Evolutionary conservation across 2,329 filamentous ascomycete species (phyloP), one percentile per base, ranked within the genome.

Genomic region (Paracamarosporium sp.): DNA sequence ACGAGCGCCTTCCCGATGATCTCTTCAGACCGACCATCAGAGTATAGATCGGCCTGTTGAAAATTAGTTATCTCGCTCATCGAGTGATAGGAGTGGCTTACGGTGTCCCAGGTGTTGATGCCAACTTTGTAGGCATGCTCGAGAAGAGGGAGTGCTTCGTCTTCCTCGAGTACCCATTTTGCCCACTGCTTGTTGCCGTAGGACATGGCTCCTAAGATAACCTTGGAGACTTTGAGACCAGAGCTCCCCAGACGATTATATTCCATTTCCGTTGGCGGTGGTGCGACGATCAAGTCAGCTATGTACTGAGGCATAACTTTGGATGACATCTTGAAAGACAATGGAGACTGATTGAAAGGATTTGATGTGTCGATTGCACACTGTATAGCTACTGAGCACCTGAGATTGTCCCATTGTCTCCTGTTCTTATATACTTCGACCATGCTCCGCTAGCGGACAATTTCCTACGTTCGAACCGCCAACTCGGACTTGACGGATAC

Each of bases 1-100:
- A 83, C 84, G 50, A 90, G 74, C 1, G 87, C 87, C 67, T 86
- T 87, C 51, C 83, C 88, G 59, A 91, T 81, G 62, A 90, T 84
- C 51, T 81, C 73, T 72, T 91, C 88, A 15, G 83, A 87, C 3
- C 70, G 76, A 15, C 88, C 88, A 66, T 89, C 84, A n/a, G 80
- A 83, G 74, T 87, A 86, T 41, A 80, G 69, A 61, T 86, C 83
- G 24, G 84, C 83, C 33, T 66, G 50, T 20, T 8, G 38, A 7
- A 41, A 24, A 13, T 41, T n/a, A 41, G 38, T 24, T 6, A 6
- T n/a, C 6, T 5, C 8, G 20, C 24, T 24, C 7, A 7, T 11
- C 17, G 7, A 41, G n/a, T 41, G 11, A 22, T 22, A n/a, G n/a
- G 38, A 6, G 24, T 3, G 6, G 7, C 56, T 24, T n/a, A 79